A percentile compares a stretch with the other conserved stretches of the same genome.
Conservation (phyloP, 2,329 filamentous ascomycete species). For the Talaromyces sp. region DNA sequence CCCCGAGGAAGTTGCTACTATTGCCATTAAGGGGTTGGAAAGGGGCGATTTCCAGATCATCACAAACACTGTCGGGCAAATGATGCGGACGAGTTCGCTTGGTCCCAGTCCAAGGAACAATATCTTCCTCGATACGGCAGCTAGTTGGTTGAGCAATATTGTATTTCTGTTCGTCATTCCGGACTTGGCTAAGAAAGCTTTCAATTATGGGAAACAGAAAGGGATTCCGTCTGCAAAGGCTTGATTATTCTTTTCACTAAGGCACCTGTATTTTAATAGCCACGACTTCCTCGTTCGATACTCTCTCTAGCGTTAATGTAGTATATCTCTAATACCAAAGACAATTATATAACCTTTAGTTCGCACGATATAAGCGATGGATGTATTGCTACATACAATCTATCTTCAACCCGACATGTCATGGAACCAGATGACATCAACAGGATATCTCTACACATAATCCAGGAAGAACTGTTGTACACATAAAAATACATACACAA, state of each 20-base stretch:
- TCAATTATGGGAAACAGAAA: conserved; percentile 53
- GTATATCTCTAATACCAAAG: neutral
- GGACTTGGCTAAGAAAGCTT: conserved; percentile 54
- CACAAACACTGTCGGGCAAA: conserved; percentile 63
- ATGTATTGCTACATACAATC: neutral
- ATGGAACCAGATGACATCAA: neutral
- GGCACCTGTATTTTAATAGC: neutral
- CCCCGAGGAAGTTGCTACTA: conserved; percentile 69
- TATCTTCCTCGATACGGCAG: conserved; percentile 50
- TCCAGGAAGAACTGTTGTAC: neutral
- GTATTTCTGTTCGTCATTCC: conserved; percentile 54
- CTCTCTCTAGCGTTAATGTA: neutral
- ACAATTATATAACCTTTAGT: neutral
- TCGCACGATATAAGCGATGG: neutral
- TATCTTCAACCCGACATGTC: neutral
- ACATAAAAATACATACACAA: conserved; percentile 8
- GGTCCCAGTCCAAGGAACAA: conserved; percentile 52
- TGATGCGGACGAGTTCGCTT: conserved; percentile 61
- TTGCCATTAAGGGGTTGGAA: conserved; percentile 69
- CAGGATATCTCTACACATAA: neutral
- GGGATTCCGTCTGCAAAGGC: conserved; percentile 32
- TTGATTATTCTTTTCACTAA: neutral
- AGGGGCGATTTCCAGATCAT: conserved; percentile 74
- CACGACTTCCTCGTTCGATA: neutral
- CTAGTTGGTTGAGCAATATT: conserved; percentile 50